A percentile compares a stretch with the other conserved stretches of the same genome.
Evolutionary conservation across 331 rosid species (phyloP).

Genomic region (Ulmus americana): DNA sequence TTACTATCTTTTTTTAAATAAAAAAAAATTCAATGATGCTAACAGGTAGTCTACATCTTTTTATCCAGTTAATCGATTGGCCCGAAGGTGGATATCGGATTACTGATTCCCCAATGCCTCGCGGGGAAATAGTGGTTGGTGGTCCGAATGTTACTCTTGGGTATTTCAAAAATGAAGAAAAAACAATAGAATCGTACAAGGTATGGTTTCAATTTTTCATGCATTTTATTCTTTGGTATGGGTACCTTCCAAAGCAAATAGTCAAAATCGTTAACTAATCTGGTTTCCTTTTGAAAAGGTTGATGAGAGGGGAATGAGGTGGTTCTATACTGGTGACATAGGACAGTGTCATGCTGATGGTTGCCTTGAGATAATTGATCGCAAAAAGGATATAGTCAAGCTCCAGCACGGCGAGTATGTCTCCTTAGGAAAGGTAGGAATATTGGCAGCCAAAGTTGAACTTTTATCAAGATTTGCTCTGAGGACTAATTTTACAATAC

Average conservation of each 20-base stretch:
- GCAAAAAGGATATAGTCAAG: conserved; percentile 94
- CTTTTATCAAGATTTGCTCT: conserved; percentile 12
- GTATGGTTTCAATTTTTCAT: conserved; percentile 29
- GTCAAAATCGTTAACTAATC: neutral
- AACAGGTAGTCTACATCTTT: conserved; percentile 21
- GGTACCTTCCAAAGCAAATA: neutral
- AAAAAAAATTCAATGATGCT: neutral
- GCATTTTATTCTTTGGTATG: neutral
- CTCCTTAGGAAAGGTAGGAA: conserved; percentile 85
- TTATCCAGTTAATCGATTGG: conserved; percentile 79
- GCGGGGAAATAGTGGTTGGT: conserved; percentile 90
- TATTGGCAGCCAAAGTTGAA: conserved; percentile 14
- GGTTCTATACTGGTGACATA: conserved; percentile 93
- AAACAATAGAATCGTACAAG: conserved; percentile 85
- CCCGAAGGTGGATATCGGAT: conserved; percentile 81
- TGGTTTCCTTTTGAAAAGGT: conserved; percentile 38
- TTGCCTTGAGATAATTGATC: conserved; percentile 90
- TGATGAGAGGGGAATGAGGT: conserved; percentile 79
- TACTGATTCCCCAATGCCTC: conserved; percentile 70
- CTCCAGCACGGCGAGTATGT: conserved; percentile 98
- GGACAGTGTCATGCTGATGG: conserved; percentile 86
- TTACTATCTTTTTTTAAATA: neutral
- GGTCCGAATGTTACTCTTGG: conserved; percentile 93
- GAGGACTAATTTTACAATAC: conserved; percentile 33
- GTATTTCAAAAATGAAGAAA: conserved; percentile 87